Percentiles rank a stretch among this genome's conserved stretches.
phyloP scores from a whole-genome alignment of 2,329 filamentous ascomycete species.

The Didymella exigua region DNA sequence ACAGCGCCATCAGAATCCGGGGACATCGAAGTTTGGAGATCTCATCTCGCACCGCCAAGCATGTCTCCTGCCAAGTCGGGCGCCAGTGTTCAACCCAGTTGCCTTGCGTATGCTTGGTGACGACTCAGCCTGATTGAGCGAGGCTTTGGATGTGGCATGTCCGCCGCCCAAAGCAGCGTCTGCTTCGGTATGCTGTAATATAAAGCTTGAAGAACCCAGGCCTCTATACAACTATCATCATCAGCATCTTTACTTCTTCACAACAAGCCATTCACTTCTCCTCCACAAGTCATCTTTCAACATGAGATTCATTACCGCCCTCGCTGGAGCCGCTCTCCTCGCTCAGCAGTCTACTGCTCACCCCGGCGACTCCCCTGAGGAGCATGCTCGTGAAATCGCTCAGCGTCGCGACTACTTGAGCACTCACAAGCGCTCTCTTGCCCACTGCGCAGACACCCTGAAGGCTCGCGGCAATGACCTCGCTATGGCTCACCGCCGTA shows the following conservation, averaged over 20 bases:
- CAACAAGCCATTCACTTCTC: slow-evolving; percentile 5
- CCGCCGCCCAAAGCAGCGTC: not conserved
- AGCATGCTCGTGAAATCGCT: slow-evolving; percentile 43
- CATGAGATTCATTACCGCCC: slow-evolving; percentile 34
- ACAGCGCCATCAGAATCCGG: not conserved
- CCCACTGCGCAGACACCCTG: slow-evolving; percentile 49
- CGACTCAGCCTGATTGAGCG: slow-evolving; percentile 12
- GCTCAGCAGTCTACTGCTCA: slow-evolving; percentile 42
- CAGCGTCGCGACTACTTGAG: slow-evolving; percentile 46
- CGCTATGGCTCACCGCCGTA: slow-evolving; percentile 52
- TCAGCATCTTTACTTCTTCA: slow-evolving; percentile 9
- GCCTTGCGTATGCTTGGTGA: slow-evolving; percentile 19
- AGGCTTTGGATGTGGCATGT: slow-evolving; percentile 1
- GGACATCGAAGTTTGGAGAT: not conserved
- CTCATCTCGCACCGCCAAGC: not conserved
- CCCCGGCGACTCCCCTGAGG: slow-evolving; percentile 44
- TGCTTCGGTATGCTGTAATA: slow-evolving; percentile 1
- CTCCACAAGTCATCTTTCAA: slow-evolving; percentile 6
- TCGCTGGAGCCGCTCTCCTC: slow-evolving; percentile 37
- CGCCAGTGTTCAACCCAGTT: not conserved
- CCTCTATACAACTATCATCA: not conserved
- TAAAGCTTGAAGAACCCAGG: slow-evolving; percentile 3
- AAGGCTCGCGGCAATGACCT: slow-evolving; percentile 49
- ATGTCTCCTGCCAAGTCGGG: slow-evolving; percentile 11
- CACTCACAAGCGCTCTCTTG: slow-evolving; percentile 48